Conservation (phyloP, 179 eudicot species). For the Drosera spatulata region DNA sequence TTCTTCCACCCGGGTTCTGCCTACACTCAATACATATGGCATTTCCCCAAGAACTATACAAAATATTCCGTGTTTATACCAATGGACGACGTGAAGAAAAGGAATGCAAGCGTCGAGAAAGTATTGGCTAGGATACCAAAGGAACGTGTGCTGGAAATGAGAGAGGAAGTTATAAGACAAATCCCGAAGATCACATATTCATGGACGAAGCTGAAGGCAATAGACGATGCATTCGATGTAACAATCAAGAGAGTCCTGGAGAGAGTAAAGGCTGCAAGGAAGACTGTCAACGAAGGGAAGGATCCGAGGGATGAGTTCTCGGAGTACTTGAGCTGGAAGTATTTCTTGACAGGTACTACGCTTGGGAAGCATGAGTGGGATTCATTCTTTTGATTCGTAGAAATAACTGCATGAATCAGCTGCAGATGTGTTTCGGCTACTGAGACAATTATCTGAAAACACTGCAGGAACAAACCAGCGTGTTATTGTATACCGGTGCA, state of each 20-base stretch:
- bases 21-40: slow-evolving; percentile 35
- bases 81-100: slow-evolving; percentile 12
- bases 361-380: slow-evolving; percentile 10
- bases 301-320: background rate
- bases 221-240: slow-evolving; percentile 34
- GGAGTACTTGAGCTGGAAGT: slow-evolving; percentile 10
- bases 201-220: slow-evolving; percentile 8
- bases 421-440: no score
- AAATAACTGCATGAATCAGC: no score
- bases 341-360: slow-evolving; percentile 4
- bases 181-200: slow-evolving; percentile 28
- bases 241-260: slow-evolving; percentile 19
- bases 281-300: slow-evolving; percentile 8
- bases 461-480: no score
- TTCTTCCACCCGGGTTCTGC: slow-evolving; percentile 27
- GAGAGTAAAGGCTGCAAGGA: slow-evolving; percentile 11
- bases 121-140: slow-evolving; percentile 13
- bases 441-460: no score
- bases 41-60: slow-evolving; percentile 22
- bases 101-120: slow-evolving; percentile 19
- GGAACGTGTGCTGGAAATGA: slow-evolving; percentile 17
- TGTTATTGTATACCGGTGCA: no score
- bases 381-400: background rate
- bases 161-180: slow-evolving; percentile 33
- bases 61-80: slow-evolving; percentile 31